phyloP scores from a whole-genome alignment of 1,284 basidiomycete species.

The Microbotryum silenes-acaulis region DNA sequence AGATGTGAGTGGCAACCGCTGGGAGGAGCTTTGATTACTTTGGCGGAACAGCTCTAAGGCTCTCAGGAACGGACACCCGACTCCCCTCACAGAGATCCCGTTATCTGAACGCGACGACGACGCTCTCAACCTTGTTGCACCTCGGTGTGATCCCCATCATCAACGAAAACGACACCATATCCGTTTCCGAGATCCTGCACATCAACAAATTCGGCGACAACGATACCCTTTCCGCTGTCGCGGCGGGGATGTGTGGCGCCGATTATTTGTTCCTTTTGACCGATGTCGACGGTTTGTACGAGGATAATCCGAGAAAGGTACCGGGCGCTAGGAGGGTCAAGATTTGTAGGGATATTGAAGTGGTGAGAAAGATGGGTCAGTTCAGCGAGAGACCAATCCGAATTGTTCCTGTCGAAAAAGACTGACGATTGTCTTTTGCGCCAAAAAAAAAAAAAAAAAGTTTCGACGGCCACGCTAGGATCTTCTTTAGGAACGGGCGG shows the following conservation, averaged over 20 bases:
- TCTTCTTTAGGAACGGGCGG: conserved; percentile 93
- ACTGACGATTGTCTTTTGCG: not conserved
- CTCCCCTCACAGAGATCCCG: conserved; percentile 59
- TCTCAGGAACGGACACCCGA: not conserved
- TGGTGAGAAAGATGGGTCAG: conserved; percentile 70
- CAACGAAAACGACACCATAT: conserved; percentile 94
- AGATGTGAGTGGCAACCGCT: conserved; percentile 56
- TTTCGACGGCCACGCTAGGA: conserved; percentile 83
- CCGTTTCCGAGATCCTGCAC: conserved; percentile 77
- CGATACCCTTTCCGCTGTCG: conserved; percentile 93
- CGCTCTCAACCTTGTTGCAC: conserved; percentile 73
- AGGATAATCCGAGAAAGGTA: conserved; percentile 86
- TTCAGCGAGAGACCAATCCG: not conserved
- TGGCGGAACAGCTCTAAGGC: too few relatives aligned
- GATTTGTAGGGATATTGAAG: conserved; percentile 71
- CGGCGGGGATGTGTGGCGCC: conserved; percentile 92
- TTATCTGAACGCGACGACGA: conserved; percentile 90
- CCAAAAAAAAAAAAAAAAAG: conserved; percentile 47
- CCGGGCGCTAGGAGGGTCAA: conserved; percentile 71
- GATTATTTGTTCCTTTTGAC: conserved; percentile 95
- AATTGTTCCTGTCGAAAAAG: not conserved
- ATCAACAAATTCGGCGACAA: conserved; percentile 89
- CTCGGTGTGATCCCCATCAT: conserved; percentile 92
- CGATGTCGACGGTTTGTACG: conserved; percentile 94
- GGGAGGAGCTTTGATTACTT: not conserved